These are phyloP conservation scores for Tremella fuciformis DNA, from an alignment of 768 basidiomycete species.

Conservation along the genomic window DNA sequence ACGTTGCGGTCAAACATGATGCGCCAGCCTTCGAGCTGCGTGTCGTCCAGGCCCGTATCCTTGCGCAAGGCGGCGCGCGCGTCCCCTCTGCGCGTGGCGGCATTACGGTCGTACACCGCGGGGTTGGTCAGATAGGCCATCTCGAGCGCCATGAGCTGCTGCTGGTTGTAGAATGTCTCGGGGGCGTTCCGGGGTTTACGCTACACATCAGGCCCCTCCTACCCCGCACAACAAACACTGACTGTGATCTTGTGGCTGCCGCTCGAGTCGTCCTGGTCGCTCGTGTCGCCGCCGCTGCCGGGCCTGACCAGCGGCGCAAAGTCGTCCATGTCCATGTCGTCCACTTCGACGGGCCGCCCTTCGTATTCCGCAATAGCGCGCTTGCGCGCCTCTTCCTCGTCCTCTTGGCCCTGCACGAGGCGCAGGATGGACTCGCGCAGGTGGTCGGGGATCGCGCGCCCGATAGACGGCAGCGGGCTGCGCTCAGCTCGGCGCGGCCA, in stretches of 20 bases:
- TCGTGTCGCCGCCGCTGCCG: conserved; percentile 5
- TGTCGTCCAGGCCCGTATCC: conserved; percentile 68
- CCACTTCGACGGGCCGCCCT: conserved; percentile 2
- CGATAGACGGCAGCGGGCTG: conserved; percentile 14
- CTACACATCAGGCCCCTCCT: background rate
- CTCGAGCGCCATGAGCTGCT: conserved; percentile 66
- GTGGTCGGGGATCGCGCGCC: conserved; percentile 58
- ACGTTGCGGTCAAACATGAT: conserved; percentile 88
- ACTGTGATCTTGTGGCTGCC: conserved; percentile 27
- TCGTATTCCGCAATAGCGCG: conserved; percentile 39
- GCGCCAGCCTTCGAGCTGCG: conserved; percentile 88
- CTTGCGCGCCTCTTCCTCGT: conserved; percentile 57
- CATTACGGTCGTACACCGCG: conserved; percentile 73
- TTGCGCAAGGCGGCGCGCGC: conserved; percentile 64
- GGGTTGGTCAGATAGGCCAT: conserved; percentile 72
- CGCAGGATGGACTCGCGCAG: conserved; percentile 83
- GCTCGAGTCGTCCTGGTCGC: conserved; percentile 13
- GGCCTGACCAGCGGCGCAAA: conserved; percentile 18
- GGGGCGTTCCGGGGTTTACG: background rate
- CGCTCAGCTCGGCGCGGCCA: background rate
- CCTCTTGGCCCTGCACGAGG: conserved; percentile 68
- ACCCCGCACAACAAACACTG: conserved; percentile 8
- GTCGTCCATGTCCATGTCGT: conserved; percentile 35
- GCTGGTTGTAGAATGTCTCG: conserved; percentile 13
- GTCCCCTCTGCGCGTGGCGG: conserved; percentile 67